A percentile compares a stretch with the other conserved stretches of the same genome.
Evolutionary conservation across 192 early-diverging fungal genomes (phyloP).

Genomic region (Linderina pennispora): DNA sequence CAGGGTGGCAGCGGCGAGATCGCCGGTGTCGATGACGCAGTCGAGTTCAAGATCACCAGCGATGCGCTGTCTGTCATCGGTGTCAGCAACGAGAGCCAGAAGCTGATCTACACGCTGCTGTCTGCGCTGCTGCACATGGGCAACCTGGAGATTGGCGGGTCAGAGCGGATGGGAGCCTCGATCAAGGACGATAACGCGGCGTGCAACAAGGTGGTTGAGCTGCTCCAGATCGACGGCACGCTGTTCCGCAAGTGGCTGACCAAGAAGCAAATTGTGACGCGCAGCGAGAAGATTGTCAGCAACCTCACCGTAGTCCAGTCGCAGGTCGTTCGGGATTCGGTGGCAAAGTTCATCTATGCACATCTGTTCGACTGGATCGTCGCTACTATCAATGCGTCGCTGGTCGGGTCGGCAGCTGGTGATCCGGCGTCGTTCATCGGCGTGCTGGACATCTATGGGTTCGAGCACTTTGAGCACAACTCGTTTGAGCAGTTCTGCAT

Average conservation of each 20-base stretch:
- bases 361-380: constrained; percentile 97
- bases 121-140: constrained; percentile 93
- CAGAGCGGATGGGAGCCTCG: constrained; percentile 57
- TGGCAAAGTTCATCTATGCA: constrained; percentile 96
- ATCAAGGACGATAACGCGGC: constrained; percentile 76
- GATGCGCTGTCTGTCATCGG: constrained; percentile 82
- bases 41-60: constrained; percentile 85
- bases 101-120: constrained; percentile 85
- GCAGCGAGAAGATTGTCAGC: constrained; percentile 88
- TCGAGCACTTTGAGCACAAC: constrained; percentile 99
- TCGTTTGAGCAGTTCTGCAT: constrained; percentile 99
- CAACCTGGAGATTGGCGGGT: constrained; percentile 81
- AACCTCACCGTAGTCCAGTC: constrained; percentile 69
- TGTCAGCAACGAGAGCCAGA: constrained; percentile 74
- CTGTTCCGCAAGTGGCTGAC: constrained; percentile 94
- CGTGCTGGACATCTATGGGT: constrained; percentile 99
- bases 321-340: constrained; percentile 77
- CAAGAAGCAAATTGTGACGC: constrained; percentile 86
- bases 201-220: constrained; percentile 55
- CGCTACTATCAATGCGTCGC: constrained; percentile 77
- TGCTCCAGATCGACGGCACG: constrained; percentile 71
- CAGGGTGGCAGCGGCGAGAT: constrained; percentile 83
- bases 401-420: constrained; percentile 35
- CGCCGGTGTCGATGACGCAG: constrained; percentile 84
- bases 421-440: constrained; percentile 76